phyloP scores from a whole-genome alignment of 768 basidiomycete genomes.

The Collybia nuda region DNA sequence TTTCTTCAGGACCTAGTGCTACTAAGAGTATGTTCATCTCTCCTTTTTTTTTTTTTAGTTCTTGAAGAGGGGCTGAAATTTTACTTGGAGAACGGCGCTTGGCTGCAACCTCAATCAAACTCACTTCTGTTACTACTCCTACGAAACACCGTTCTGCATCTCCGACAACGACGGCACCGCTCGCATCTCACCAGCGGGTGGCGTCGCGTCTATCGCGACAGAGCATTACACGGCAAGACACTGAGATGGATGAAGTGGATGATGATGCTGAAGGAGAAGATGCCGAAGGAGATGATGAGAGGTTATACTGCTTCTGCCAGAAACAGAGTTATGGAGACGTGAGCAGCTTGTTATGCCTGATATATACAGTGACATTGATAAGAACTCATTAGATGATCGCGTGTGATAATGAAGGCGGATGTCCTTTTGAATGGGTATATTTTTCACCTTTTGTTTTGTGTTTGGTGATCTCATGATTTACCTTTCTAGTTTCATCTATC shows the following conservation, averaged over 20 bases:
- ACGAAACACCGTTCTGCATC: constrained; percentile 44
- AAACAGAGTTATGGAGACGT: constrained; percentile 53
- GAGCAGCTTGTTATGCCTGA: constrained; percentile 11
- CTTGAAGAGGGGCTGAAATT: not conserved
- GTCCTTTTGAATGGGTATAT: constrained; percentile 71
- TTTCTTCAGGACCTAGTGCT: constrained; percentile 24
- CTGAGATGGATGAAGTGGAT: constrained; percentile 37
- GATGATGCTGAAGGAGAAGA: constrained; percentile 41
- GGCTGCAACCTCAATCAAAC: constrained; percentile 38
- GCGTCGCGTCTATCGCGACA: constrained; percentile 50
- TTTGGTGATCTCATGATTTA: not conserved
- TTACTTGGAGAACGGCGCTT: constrained; percentile 37
- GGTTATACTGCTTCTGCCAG: constrained; percentile 52
- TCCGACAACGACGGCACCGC: constrained; percentile 32
- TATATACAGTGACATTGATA: not conserved
- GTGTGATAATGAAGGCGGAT: constrained; percentile 65
- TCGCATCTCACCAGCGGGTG: constrained; percentile 31
- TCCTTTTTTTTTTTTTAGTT: not conserved
- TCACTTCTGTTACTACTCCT: constrained; percentile 35
- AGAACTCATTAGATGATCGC: constrained; percentile 56
- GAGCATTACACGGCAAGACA: constrained; percentile 31
- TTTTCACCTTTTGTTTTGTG: not conserved
- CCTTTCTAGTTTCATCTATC: constrained; percentile 54
- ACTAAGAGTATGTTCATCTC: constrained; percentile 37
- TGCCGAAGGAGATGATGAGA: constrained; percentile 46